These are phyloP conservation scores for Mucor racemosus DNA, from an alignment of 371 early-diverging fungal species.

Conservation along the genomic window DNA sequence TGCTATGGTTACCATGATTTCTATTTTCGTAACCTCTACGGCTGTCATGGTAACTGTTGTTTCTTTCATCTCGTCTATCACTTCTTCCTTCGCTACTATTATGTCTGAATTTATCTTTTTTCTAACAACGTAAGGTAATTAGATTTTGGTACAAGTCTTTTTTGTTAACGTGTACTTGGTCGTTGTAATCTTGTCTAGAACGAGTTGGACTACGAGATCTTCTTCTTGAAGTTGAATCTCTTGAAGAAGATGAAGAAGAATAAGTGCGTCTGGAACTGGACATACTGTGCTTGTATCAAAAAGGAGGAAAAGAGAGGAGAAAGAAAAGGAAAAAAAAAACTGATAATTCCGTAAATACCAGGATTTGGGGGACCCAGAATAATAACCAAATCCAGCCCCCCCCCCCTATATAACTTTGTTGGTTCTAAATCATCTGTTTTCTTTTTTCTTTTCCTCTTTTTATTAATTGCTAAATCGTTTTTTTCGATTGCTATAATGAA, in stretches of 20 bases:
- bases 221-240: conserved; percentile 7
- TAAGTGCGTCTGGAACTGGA: conserved; percentile 7
- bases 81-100: not conserved
- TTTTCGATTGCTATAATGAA: conserved; percentile 1
- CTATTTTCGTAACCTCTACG: not conserved
- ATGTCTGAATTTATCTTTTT: not conserved
- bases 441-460: conserved; percentile 3
- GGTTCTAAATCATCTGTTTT: not conserved
- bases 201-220: conserved; percentile 25
- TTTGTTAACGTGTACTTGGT: conserved; percentile 8
- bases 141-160: not conserved
- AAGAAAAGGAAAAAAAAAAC: not conserved
- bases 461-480: not conserved
- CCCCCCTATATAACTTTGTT: not conserved
- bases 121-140: not conserved
- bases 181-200: not conserved
- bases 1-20: not conserved
- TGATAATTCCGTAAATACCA: not conserved
- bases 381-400: conserved; percentile 4
- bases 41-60: not conserved
- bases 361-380: not conserved
- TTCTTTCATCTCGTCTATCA: not conserved
- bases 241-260: conserved; percentile 3
- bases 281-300: not conserved
- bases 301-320: not conserved